phyloP scores from a whole-genome alignment of 2,329 filamentous ascomycete genomes.

The Scorias spongiosa region DNA sequence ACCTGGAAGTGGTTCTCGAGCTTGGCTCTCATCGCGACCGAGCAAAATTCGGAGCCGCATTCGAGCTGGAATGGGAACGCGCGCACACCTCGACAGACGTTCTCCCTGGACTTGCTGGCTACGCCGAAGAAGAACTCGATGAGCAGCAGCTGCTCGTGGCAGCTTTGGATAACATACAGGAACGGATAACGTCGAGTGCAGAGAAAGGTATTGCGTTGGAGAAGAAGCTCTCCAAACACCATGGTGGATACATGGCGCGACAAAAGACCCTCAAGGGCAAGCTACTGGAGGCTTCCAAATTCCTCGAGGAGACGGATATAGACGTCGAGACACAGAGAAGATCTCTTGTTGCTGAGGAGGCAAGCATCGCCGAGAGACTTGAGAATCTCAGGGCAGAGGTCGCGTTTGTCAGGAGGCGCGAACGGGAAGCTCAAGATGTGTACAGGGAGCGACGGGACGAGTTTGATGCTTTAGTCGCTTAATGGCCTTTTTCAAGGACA shows the following conservation, averaged over 20 bases:
- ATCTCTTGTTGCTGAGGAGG: constrained; percentile 65
- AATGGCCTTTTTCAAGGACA: not conserved
- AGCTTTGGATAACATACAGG: constrained; percentile 63
- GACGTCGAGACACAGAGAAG: constrained; percentile 62
- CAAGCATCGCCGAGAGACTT: constrained; percentile 56
- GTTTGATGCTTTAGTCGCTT: constrained; percentile 41
- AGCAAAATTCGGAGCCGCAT: constrained; percentile 31
- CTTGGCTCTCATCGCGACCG: constrained; percentile 32
- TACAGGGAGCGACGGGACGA: constrained; percentile 68
- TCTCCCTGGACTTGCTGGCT: constrained; percentile 70
- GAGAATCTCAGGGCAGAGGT: constrained; percentile 72
- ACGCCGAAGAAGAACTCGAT: constrained; percentile 54
- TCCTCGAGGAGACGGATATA: constrained; percentile 55
- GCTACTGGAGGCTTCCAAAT: constrained; percentile 57
- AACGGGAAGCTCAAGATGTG: constrained; percentile 79
- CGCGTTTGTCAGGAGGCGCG: constrained; percentile 59
- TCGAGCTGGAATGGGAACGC: constrained; percentile 29
- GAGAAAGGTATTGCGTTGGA: constrained; percentile 76
- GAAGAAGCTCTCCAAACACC: constrained; percentile 76
- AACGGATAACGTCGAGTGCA: constrained; percentile 56
- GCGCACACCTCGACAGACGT: constrained; percentile 29
- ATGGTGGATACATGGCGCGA: constrained; percentile 81
- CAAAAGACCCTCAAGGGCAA: constrained; percentile 68
- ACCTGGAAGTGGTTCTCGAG: constrained; percentile 61
- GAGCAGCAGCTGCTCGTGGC: constrained; percentile 49